Base-by-base conservation (phyloP, 495 filamentous ascomycete genomes). In the Neurospora tetraspora region DNA sequence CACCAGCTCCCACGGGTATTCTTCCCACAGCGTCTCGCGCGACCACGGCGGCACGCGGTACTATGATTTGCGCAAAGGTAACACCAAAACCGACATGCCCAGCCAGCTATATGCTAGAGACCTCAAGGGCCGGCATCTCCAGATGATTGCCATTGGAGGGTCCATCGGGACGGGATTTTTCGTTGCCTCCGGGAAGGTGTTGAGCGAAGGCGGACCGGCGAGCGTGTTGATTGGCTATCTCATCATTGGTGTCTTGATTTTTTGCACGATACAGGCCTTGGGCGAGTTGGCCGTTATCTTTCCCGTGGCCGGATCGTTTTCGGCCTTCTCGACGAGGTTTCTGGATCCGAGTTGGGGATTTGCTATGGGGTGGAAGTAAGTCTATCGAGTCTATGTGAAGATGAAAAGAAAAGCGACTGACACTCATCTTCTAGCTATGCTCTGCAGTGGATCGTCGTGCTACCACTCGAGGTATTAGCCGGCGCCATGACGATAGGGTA, bases 111-210 rank as follows among this genome's bases (percentile, higher is more conserved):
- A 98, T 38, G 87, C 91, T 68, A 85, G 96, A 72, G 87, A 86
- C 75, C 80, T 98, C 68, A 96, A 96, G 82, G 89, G 90, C 6
- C 87, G 94, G 20, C 94, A 98, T 82, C 80, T 97, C 77, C 94
- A 97, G 85, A 97, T 97, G 94, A 97, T 97, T 83, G 94, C 94
- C 23, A 97, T 98, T 77, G 93, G 94, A 74, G 96, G 96, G 70
- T 96, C 93, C 3, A 98, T 99, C 75, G 96, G 95, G 72, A 96
- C 94, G 40, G 95, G 94, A 76, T 86, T 98, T 27, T 97, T 98
- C 80, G 93, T 98, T 61, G 91, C 91, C 61, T 95, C 93, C 1
- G 95, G 95, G 18, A 85, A 83, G 65, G 92, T 94, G 34, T 85
- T 98, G 73, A 85, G 89, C 39, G 84, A 86, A 11, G 96, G 95